Base-by-base conservation (phyloP, 129 eudicot genomes). In the Pulicaria dysenterica region DNA sequence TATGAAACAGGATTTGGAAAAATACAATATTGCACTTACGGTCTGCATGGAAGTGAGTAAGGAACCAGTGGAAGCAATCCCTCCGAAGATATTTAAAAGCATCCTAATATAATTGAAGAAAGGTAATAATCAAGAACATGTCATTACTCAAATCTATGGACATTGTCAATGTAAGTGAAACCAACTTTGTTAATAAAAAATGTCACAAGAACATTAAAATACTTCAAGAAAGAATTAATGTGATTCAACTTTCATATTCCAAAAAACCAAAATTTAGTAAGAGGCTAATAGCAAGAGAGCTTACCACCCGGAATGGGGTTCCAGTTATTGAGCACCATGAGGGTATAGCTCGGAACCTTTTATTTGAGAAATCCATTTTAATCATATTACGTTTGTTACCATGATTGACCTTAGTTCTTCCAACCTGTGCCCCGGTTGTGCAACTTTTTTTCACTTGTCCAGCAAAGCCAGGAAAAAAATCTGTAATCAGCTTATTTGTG, bases 61-160 rank as follows among this genome's bases (percentile, higher is more conserved):
- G 99, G 75, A 94, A 94, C 97, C 97, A 94, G 77, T 90, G 89
- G 14, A 76, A 88, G 75, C 93, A 94, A 81, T 94, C 97, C 74
- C 89, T 84, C 83, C 93, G 76, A 45, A 94, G 80, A 76, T 84
- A 88, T 63, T 83, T 91, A 67, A 94, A 90, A 58, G 97, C 97
- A 72, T 94, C 99, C 99, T 94, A 88, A 49, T 54, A 83, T 74
- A 72, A 64, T 9, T 43, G 2, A 66, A 56, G 19, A 42, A 46
- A 15, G 49, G 60, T 59, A 55, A 65, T 34, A 67, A 50, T 61
- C 53, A 82, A 16, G 9, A 43, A 16, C 24, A 19, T 47, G 48
- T 69, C 37, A 37, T n/a, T 41, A 51, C 45, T 34, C 12, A 16
- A 39, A 66, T 12, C 4, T 48, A 8, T 43, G 56, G 2, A 54